A percentile compares a stretch with the other conserved stretches of the same genome.
Conservation (phyloP, 768 basidiomycete genomes). For the Hemileccinum impolitum region DNA sequence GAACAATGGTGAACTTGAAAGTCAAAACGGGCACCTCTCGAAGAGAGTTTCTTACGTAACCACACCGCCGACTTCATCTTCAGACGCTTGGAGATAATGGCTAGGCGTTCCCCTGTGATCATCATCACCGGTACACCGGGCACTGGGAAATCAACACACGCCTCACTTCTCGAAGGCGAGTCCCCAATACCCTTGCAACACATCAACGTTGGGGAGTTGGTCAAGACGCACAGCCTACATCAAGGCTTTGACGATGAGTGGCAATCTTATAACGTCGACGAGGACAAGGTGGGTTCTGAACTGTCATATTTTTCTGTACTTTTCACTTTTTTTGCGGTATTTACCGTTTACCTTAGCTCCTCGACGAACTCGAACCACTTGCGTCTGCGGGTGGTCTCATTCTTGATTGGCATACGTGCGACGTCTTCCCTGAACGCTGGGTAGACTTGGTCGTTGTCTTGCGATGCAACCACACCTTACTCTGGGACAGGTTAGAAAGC, state of each 20-base stretch:
- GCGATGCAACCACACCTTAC: slow-evolving; percentile 77
- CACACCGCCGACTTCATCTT: too few species aligned
- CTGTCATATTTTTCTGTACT: neutral
- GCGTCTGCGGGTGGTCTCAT: slow-evolving; percentile 71
- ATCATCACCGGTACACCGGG: slow-evolving; percentile 90
- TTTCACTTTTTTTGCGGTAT: neutral
- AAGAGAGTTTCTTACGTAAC: slow-evolving; percentile 10
- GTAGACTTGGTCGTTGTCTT: slow-evolving; percentile 92
- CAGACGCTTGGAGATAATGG: too few species aligned
- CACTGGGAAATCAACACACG: slow-evolving; percentile 95
- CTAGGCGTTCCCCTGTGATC: slow-evolving; percentile 54
- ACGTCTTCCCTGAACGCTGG: slow-evolving; percentile 95
- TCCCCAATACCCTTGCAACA: slow-evolving; percentile 70
- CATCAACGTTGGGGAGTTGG: slow-evolving; percentile 87
- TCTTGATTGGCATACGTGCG: slow-evolving; percentile 95
- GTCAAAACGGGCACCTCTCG: too few species aligned
- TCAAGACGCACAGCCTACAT: slow-evolving; percentile 80
- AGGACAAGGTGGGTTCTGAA: slow-evolving; percentile 74
- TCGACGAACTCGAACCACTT: slow-evolving; percentile 83
- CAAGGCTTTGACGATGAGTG: slow-evolving; percentile 91
- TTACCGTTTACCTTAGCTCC: slow-evolving; percentile 47
- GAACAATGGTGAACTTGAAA: too few species aligned
- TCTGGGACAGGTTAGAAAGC: slow-evolving; percentile 91
- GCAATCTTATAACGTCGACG: slow-evolving; percentile 91
- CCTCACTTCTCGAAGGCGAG: slow-evolving; percentile 73